These are phyloP conservation scores for Amoeboradix gromovi DNA, from an alignment of 371 early-diverging fungal genomes.

Conservation along the genomic window DNA sequence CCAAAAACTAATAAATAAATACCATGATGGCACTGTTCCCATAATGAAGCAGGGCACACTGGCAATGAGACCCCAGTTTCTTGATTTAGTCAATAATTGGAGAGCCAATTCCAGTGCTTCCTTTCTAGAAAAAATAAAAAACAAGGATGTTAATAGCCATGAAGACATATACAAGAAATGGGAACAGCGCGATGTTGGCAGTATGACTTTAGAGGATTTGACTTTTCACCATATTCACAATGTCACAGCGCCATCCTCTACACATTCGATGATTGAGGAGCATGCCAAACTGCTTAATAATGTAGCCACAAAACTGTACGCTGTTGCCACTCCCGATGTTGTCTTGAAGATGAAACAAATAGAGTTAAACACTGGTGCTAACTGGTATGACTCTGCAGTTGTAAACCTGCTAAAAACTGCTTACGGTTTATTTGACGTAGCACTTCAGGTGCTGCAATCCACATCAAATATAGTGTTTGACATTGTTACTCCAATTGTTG, in stretches of 20 bases:
- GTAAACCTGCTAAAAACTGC: neutral
- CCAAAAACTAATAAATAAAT: neutral
- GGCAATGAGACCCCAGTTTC: neutral
- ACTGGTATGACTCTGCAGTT: neutral
- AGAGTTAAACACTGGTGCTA: neutral
- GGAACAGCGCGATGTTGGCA: neutral
- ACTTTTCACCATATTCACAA: neutral
- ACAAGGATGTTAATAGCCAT: neutral
- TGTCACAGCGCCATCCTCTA: neutral
- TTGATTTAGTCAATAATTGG: neutral
- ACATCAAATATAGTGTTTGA: neutral
- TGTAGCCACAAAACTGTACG: neutral
- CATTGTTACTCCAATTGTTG: neutral
- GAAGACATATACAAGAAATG: neutral
- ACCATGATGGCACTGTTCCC: neutral
- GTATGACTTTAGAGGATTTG: neutral
- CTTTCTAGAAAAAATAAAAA: neutral
- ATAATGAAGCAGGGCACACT: neutral
- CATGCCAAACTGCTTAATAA: neutral
- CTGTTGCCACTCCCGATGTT: neutral
- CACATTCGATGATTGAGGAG: neutral
- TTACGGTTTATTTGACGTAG: neutral
- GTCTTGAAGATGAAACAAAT: neutral
- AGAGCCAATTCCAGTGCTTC: neutral
- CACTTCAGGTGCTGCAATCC: neutral